Conservation (phyloP, 192 early-diverging fungal species). For the Podila epicladia region DNA sequence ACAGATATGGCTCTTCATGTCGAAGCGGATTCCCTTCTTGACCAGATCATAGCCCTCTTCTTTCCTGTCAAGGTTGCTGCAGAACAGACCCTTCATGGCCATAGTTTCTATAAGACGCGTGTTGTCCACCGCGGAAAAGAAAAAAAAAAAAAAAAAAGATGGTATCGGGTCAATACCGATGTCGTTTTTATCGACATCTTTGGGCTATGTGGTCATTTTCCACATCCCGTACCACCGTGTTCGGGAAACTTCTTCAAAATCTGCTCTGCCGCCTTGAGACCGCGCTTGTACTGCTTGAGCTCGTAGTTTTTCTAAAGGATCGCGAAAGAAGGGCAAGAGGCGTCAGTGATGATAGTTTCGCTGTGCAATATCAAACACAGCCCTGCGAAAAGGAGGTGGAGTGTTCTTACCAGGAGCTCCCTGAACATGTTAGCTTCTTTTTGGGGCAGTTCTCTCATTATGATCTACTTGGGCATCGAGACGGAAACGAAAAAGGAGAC, state of each 20-base stretch:
- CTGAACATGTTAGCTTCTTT: constrained; percentile 81
- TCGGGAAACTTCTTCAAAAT: constrained; percentile 94
- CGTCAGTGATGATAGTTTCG: neutral
- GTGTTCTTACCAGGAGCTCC: constrained; percentile 69
- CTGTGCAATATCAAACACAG: neutral
- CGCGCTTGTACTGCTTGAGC: constrained; percentile 94
- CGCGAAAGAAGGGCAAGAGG: constrained; percentile 4
- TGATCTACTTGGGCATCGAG: neutral
- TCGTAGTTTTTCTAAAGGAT: constrained; percentile 88
- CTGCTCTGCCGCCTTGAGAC: constrained; percentile 88
- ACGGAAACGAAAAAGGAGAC: neutral
- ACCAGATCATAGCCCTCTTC: constrained; percentile 91
- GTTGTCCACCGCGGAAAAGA: neutral
- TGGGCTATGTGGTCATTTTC: no score
- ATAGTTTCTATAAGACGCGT: constrained; percentile 75
- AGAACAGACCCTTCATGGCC: constrained; percentile 95
- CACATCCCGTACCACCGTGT: constrained; percentile 76
- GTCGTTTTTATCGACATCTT: neutral
- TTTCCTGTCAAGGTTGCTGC: constrained; percentile 88
- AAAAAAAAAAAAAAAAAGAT: neutral
- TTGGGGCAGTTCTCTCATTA: constrained; percentile 68
- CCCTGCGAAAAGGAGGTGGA: neutral
- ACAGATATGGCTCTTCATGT: constrained; percentile 90
- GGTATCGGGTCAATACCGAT: neutral
- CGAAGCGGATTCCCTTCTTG: constrained; percentile 84